Conservation (phyloP, 2,329 filamentous ascomycete genomes). For the Neopestalotiopsis clavispora region DNA sequence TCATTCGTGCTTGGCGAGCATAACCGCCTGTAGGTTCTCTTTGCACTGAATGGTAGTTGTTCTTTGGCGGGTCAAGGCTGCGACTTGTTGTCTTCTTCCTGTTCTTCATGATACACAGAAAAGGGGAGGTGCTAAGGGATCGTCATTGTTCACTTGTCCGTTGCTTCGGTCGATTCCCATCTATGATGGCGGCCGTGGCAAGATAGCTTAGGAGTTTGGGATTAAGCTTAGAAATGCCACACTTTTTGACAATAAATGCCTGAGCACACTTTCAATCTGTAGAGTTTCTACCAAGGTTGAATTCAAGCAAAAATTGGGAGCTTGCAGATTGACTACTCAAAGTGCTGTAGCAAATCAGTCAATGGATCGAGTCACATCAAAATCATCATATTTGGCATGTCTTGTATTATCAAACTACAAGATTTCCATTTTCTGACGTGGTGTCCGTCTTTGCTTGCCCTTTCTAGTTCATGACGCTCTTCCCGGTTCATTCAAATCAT, state of each 20-base stretch:
- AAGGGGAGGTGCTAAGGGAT: background rate
- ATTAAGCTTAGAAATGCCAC: background rate
- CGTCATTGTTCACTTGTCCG: background rate
- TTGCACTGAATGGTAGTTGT: background rate
- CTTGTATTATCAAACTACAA: background rate
- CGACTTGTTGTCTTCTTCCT: background rate
- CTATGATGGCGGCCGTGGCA: background rate
- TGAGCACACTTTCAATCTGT: too few relatives aligned
- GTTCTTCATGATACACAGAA: background rate
- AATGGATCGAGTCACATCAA: background rate
- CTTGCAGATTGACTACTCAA: background rate
- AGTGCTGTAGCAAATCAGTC: background rate
- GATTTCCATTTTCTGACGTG: background rate
- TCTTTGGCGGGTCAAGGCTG: background rate
- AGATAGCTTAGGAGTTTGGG: background rate
- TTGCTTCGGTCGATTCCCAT: background rate
- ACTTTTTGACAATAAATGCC: background rate
- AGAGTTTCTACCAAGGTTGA: too few relatives aligned
- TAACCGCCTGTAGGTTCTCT: background rate
- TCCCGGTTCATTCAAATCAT: background rate
- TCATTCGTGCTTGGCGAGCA: background rate
- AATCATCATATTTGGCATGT: background rate
- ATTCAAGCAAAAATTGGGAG: background rate
- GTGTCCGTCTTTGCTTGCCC: background rate
- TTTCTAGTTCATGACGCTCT: background rate